phyloP scores from a whole-genome alignment of 1,139 yeast genomes.

The Insectozyma bohioensis region DNA sequence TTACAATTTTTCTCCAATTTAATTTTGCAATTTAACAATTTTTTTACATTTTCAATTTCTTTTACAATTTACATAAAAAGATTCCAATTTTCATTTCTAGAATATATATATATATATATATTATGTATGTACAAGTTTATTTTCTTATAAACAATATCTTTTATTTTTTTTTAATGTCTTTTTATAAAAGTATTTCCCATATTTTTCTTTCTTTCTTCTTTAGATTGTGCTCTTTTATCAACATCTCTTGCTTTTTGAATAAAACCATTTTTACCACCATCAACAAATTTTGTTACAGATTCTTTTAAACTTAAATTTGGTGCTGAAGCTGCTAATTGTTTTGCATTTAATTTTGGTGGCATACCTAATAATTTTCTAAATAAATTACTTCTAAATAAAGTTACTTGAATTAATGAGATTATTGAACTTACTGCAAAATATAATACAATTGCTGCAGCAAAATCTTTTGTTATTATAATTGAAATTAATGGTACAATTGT shows the following conservation, averaged over 20 bases:
- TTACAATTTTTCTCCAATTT: too few species aligned
- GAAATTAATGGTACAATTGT: slow-evolving; percentile 77
- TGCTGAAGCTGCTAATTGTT: slow-evolving; percentile 22
- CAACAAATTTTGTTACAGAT: slow-evolving; percentile 38
- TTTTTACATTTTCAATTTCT: too few species aligned
- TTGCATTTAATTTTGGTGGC: slow-evolving; percentile 49
- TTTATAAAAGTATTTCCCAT: slow-evolving; percentile 3
- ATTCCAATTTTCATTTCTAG: too few species aligned
- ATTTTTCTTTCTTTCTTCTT: slow-evolving; percentile 32
- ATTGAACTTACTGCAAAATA: slow-evolving; percentile 83
- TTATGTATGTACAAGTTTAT: neutral
- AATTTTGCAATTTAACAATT: too few species aligned
- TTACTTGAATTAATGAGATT: slow-evolving; percentile 70
- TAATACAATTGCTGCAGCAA: slow-evolving; percentile 81
- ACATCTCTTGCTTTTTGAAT: slow-evolving; percentile 36
- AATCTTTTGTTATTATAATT: slow-evolving; percentile 79
- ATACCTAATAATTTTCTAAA: slow-evolving; percentile 63
- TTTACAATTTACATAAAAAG: neutral
- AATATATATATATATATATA: neutral
- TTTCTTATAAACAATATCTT: too few species aligned
- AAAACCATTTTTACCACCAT: slow-evolving; percentile 33
- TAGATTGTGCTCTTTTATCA: slow-evolving; percentile 39
- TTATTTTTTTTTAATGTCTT: slow-evolving; percentile 5
- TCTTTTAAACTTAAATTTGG: slow-evolving; percentile 28
- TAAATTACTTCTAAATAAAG: slow-evolving; percentile 55